These are phyloP conservation scores for Lavandula angustifolia DNA, from an alignment of 257 asterid species.

Conservation along the genomic window DNA sequence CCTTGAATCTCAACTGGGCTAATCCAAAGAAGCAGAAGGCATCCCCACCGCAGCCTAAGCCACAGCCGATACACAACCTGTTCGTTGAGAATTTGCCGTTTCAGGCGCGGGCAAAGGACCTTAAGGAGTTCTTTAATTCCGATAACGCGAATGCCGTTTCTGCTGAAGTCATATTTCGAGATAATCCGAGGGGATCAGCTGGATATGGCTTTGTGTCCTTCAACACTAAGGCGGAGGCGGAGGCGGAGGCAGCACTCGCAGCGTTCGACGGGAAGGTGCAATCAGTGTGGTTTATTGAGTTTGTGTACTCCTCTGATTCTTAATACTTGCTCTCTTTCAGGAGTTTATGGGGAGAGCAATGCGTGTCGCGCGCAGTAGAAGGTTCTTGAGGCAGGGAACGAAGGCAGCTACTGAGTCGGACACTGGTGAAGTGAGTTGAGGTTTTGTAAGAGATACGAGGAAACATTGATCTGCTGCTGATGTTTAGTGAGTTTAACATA, in stretches of 20 bases:
- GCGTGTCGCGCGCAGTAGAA: constrained; percentile 67
- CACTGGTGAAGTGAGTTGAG: constrained; percentile 34
- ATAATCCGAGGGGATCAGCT: constrained; percentile 68
- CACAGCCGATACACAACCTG: constrained; percentile 68
- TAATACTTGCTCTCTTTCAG: constrained; percentile 42
- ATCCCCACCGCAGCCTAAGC: constrained; percentile 45
- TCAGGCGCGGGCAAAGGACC: constrained; percentile 70
- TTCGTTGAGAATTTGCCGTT: constrained; percentile 72
- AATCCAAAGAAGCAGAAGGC: constrained; percentile 59
- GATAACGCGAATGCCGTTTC: constrained; percentile 65
- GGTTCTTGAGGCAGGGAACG: constrained; percentile 62
- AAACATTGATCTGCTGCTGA: constrained; percentile 27
- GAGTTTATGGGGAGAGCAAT: constrained; percentile 85
- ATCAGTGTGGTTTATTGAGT: constrained; percentile 3
- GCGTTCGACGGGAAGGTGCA: constrained; percentile 81
- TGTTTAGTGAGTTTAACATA: constrained; percentile 31
- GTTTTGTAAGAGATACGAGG: background rate
- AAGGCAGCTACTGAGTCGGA: constrained; percentile 51
- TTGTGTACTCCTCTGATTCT: constrained; percentile 5
- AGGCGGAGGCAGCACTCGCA: constrained; percentile 67
- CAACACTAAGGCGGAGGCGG: constrained; percentile 69
- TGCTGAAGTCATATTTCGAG: constrained; percentile 70
- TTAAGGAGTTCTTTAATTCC: constrained; percentile 71
- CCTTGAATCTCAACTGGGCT: constrained; percentile 80
- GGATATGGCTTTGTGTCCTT: constrained; percentile 94